Evolutionary conservation across 371 early-diverging fungal genomes (phyloP).

Genomic region (Blastocladiella emersonii): DNA sequence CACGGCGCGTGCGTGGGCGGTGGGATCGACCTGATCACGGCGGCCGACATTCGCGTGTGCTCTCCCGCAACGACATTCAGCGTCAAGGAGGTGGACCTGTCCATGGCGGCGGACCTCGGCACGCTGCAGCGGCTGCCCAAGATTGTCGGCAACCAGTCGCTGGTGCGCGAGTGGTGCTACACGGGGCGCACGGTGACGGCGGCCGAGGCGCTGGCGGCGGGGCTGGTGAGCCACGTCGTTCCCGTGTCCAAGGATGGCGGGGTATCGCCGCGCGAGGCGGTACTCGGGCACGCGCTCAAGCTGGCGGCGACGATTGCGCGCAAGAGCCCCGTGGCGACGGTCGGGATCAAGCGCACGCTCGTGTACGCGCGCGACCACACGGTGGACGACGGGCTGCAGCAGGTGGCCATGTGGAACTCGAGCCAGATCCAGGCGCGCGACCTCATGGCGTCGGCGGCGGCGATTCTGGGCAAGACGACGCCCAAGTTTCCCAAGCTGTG

Average conservation of each 20-base stretch:
- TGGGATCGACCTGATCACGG: slow-evolving; percentile 71
- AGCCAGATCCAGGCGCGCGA: slow-evolving; percentile 50
- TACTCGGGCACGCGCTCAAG: slow-evolving; percentile 42
- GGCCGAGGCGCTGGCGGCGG: slow-evolving; percentile 61
- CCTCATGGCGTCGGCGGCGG: slow-evolving; percentile 36
- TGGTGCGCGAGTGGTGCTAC: slow-evolving; percentile 76
- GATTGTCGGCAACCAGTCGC: slow-evolving; percentile 70
- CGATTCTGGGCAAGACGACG: slow-evolving; percentile 38
- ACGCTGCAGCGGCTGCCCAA: slow-evolving; percentile 89
- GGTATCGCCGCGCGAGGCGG: neutral
- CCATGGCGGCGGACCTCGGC: slow-evolving; percentile 66
- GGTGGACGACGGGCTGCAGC: slow-evolving; percentile 72
- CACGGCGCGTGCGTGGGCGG: slow-evolving; percentile 80
- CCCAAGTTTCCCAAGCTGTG: slow-evolving; percentile 46
- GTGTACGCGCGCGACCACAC: slow-evolving; percentile 83
- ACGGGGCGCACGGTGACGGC: slow-evolving; percentile 67
- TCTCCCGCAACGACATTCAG: slow-evolving; percentile 62
- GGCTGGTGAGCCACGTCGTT: slow-evolving; percentile 58
- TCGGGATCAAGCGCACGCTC: slow-evolving; percentile 75
- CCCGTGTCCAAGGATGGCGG: slow-evolving; percentile 3
- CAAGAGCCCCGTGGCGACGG: slow-evolving; percentile 79
- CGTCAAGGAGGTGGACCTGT: slow-evolving; percentile 86
- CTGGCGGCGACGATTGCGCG: slow-evolving; percentile 60
- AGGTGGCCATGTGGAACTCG: slow-evolving; percentile 77
- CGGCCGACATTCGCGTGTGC: slow-evolving; percentile 83